These are phyloP conservation scores for Gastrolobium bilobum DNA, from an alignment of 306 rosid species.

Conservation along the genomic window DNA sequence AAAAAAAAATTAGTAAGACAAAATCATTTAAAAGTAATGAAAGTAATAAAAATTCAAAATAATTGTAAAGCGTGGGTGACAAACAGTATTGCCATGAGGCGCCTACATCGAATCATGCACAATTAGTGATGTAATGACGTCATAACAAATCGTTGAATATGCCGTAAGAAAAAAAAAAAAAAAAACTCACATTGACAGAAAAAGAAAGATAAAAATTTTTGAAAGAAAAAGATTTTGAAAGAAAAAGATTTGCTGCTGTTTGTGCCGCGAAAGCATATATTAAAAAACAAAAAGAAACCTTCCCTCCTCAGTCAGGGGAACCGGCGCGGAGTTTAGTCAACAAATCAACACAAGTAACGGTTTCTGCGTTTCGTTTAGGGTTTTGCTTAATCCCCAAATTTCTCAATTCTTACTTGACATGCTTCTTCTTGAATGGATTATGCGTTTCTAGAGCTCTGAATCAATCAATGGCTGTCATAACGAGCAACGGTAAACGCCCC, in stretches of 20 bases:
- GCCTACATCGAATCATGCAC: too few relatives aligned
- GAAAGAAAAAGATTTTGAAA: background rate
- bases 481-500: constrained; percentile 74
- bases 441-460: background rate
- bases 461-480: constrained; percentile 72
- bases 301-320: background rate
- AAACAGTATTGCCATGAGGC: too few relatives aligned
- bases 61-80: too few relatives aligned
- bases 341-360: background rate
- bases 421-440: constrained; percentile 47
- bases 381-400: constrained; percentile 33
- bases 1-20: too few relatives aligned
- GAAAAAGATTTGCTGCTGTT: too few relatives aligned
- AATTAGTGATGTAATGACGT: too few relatives aligned
- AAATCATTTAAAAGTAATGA: too few relatives aligned
- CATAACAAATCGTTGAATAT: too few relatives aligned
- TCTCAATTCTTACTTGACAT: constrained; percentile 21
- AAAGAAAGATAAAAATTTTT: too few relatives aligned
- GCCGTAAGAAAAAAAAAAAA: too few relatives aligned
- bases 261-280: constrained; percentile 24
- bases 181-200: too few relatives aligned
- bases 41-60: too few relatives aligned
- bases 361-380: constrained; percentile 17
- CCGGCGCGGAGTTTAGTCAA: background rate
- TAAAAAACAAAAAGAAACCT: background rate